These are phyloP conservation scores for Acer saccharum DNA, from an alignment of 345 rosid species.

Conservation along the genomic window DNA sequence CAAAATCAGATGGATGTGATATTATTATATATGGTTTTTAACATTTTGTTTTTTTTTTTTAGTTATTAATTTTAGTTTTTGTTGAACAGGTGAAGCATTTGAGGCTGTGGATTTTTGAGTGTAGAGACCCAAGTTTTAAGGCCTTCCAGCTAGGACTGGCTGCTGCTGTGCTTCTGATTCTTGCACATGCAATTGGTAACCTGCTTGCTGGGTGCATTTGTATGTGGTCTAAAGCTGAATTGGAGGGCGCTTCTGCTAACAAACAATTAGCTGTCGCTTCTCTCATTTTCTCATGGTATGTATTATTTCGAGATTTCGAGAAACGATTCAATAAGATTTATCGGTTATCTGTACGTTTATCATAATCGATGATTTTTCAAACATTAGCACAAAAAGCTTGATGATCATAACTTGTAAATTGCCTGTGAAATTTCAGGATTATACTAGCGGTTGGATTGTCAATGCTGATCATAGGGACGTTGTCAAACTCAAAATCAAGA, in stretches of 20 bases:
- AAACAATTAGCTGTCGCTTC: slow-evolving; percentile 79
- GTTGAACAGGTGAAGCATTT: slow-evolving; percentile 66
- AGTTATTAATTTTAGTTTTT: neutral
- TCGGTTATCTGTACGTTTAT: too few relatives aligned
- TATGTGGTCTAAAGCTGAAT: slow-evolving; percentile 56
- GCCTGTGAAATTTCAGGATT: slow-evolving; percentile 47
- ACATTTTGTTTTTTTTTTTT: neutral
- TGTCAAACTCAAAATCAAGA: slow-evolving; percentile 69
- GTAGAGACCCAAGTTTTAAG: slow-evolving; percentile 71
- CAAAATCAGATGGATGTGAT: neutral
- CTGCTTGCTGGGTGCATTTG: slow-evolving; percentile 76
- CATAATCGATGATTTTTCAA: too few relatives aligned
- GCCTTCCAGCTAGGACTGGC: slow-evolving; percentile 83
- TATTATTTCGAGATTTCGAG: neutral
- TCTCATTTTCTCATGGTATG: slow-evolving; percentile 80
- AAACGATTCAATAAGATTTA: neutral
- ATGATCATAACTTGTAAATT: neutral
- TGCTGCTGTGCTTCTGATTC: slow-evolving; percentile 56
- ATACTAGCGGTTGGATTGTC: slow-evolving; percentile 67
- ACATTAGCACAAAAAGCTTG: too few relatives aligned
- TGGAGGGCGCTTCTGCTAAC: slow-evolving; percentile 53
- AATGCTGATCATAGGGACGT: slow-evolving; percentile 66
- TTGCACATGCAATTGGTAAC: slow-evolving; percentile 66
- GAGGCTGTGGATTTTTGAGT: slow-evolving; percentile 72
- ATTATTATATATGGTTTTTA: neutral